Evolutionary conservation across 306 rosid species (phyloP).

Genomic region (Neltuma alba): DNA sequence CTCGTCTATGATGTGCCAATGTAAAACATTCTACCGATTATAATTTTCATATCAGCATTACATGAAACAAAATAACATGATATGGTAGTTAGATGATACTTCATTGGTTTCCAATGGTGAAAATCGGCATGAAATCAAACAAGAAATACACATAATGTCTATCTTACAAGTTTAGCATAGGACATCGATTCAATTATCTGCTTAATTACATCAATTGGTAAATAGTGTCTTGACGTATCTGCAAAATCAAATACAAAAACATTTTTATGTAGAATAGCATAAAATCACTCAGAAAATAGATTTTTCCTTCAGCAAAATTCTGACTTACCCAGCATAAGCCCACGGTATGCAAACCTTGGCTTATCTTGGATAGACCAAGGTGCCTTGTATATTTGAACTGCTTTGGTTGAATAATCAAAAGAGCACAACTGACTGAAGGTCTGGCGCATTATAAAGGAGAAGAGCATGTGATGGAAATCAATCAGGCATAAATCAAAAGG

Average conservation of each 20-base stretch:
- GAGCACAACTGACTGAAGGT: constrained; percentile 95
- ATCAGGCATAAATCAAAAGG: neutral
- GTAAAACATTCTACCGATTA: constrained; percentile 84
- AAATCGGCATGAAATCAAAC: constrained; percentile 11
- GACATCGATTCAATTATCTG: constrained; percentile 92
- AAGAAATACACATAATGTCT: constrained; percentile 21
- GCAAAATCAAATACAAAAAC: constrained; percentile 41
- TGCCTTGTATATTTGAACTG: constrained; percentile 71
- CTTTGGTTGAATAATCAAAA: constrained; percentile 76
- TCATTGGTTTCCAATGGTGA: constrained; percentile 23
- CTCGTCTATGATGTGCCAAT: constrained; percentile 95
- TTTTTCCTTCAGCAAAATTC: constrained; percentile 15
- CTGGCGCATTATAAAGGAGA: constrained; percentile 53
- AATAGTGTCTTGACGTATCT: constrained; percentile 97
- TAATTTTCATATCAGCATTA: constrained; percentile 50
- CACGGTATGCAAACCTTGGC: constrained; percentile 90
- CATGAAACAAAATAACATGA: constrained; percentile 32
- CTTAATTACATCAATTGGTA: constrained; percentile 76
- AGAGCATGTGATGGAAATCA: constrained; percentile 16
- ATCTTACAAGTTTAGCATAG: constrained; percentile 90
- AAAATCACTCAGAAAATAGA: constrained; percentile 19
- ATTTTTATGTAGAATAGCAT: neutral
- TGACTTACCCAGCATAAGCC: constrained; percentile 84
- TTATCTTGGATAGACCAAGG: constrained; percentile 89
- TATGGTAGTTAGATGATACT: constrained; percentile 16